Conservation (phyloP, 2,329 filamentous ascomycete species). For the Apiospora sp. region DNA sequence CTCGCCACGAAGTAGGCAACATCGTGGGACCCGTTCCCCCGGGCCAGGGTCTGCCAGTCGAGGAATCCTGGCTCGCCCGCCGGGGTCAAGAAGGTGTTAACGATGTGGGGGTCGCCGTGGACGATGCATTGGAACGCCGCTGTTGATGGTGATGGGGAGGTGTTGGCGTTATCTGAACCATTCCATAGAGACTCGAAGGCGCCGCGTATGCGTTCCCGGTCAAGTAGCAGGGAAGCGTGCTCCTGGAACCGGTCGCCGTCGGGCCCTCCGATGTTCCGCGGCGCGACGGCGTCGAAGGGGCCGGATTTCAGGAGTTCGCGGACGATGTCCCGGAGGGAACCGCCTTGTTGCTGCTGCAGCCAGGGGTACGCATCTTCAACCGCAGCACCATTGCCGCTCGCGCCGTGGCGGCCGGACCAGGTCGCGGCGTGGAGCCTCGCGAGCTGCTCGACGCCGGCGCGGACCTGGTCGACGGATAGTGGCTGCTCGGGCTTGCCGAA, state of each 20-base stretch:
- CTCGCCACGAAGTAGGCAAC: neutral
- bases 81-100: neutral
- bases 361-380: neutral
- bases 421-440: neutral
- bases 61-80: neutral
- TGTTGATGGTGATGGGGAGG: neutral
- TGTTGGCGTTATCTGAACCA: neutral
- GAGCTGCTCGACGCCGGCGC: neutral
- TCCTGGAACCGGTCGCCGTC: neutral
- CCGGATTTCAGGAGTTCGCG: neutral
- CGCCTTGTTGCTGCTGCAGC: neutral
- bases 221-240: neutral
- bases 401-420: neutral
- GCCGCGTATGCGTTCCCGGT: neutral
- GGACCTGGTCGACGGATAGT: neutral
- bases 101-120: neutral
- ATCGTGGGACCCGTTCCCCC: neutral
- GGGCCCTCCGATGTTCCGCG: neutral
- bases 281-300: neutral
- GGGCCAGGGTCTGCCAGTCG: neutral
- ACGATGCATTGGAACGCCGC: neutral
- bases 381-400: no score
- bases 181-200: neutral
- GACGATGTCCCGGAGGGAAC: neutral
- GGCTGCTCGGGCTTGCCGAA: neutral